Evolutionary conservation across 805 yeast species (phyloP), one percentile per base, ranked within the genome.

Genomic region (Geotrichum ghanense): DNA sequence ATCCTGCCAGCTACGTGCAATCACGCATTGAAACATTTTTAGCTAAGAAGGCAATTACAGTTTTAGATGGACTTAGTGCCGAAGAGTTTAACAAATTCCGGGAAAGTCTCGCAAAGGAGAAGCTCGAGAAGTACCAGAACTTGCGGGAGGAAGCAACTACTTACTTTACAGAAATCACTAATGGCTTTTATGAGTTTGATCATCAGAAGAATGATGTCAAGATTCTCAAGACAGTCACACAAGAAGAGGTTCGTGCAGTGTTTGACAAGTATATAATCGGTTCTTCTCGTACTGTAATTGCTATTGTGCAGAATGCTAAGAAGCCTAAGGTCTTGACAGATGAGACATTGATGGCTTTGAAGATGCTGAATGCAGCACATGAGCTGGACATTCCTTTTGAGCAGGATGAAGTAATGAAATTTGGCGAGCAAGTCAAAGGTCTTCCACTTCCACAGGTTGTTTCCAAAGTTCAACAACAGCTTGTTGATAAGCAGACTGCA

Each of bases 111-210:
- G 66, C 79, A 46, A 72, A 74, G 48, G 76, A 76, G 61, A 78
- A 85, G 54, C 64, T 76, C 39, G 84, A 83, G 56, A 84, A 83
- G 55, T 70, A 75, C 56, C 86, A 85, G 65, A 88, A 87, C 55
- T 69, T 89, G 64, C 67, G 69, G 46, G 95, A 90, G 60, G 97
- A 92, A 64, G 71, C 76, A 43, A 58, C 67, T 7, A 68, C 80
- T 55, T 81, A 76, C 61, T 79, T 87, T 76, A 69, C 73, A 46
- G 71, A 77, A 12, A 82, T 92, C 48, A 75, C 76, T 24, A 71
- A 77, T 48, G 96, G 96, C 3, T 83, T 70, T 63, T 89, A 83
- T 58, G 86, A 90, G 60, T 90, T 87, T 64, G 64, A 70, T 31
- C 71, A 75, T 46, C 70, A 77, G 48, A 74, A 69, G 34, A 65